phyloP scores from a whole-genome alignment of 805 yeast genomes.

The Saturnispora bothae region DNA sequence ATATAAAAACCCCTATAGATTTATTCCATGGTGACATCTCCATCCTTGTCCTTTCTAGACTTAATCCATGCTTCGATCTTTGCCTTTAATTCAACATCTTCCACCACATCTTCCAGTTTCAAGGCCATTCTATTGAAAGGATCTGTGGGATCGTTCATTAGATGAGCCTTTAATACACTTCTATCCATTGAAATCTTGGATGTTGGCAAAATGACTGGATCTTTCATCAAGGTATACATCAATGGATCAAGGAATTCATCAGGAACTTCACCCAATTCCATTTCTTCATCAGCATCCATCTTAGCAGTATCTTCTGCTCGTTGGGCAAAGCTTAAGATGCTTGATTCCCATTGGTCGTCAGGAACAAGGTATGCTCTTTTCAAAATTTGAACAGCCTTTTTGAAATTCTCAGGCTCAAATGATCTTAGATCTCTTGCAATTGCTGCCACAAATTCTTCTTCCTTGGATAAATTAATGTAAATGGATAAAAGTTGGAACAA shows the following conservation, averaged over 20 bases:
- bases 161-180: constrained; percentile 85
- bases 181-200: constrained; percentile 80
- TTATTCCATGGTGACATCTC: constrained; percentile 18
- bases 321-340: constrained; percentile 46
- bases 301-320: constrained; percentile 52
- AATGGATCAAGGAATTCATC: constrained; percentile 96
- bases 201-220: constrained; percentile 89
- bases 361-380: constrained; percentile 40
- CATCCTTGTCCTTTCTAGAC: constrained; percentile 20
- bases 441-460: constrained; percentile 60
- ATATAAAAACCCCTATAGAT: too few relatives aligned
- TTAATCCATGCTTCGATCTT: constrained; percentile 50
- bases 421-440: constrained; percentile 92
- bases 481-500: constrained; percentile 63
- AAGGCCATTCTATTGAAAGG: constrained; percentile 94
- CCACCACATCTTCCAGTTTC: constrained; percentile 77
- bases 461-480: constrained; percentile 58
- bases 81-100: constrained; percentile 57
- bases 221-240: constrained; percentile 91
- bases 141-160: constrained; percentile 90
- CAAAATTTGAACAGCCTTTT: constrained; percentile 61
- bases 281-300: constrained; percentile 70
- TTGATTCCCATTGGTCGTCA: constrained; percentile 38
- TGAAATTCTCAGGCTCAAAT: constrained; percentile 55
- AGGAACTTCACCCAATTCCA: constrained; percentile 87